A percentile compares a stretch with the other conserved stretches of the same genome.
Evolutionary conservation across 2,329 filamentous ascomycete genomes (phyloP).

Genomic region (Trichoderma simmonsii): DNA sequence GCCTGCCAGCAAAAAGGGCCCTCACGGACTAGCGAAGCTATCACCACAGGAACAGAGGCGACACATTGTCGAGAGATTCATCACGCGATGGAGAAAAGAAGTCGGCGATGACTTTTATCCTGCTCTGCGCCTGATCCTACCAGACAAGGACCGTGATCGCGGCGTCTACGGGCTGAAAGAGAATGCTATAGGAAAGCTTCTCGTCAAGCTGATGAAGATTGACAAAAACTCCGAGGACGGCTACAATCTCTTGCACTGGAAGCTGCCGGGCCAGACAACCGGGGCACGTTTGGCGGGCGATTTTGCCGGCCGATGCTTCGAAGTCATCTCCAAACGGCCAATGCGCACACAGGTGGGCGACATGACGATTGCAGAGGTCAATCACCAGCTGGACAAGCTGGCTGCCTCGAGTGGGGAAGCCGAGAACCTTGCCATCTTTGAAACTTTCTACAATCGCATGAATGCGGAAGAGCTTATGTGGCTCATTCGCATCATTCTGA

Average conservation of each 20-base stretch:
- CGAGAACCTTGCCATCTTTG: conserved; percentile 78
- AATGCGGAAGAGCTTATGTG: conserved; percentile 90
- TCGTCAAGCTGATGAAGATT: conserved; percentile 92
- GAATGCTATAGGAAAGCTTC: conserved; percentile 79
- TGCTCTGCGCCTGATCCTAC: conserved; percentile 84
- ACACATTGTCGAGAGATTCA: conserved; percentile 81
- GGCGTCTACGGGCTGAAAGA: conserved; percentile 95
- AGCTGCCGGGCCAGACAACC: conserved; percentile 69
- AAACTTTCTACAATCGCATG: conserved; percentile 85
- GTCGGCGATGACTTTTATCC: conserved; percentile 93
- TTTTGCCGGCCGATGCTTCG: conserved; percentile 85
- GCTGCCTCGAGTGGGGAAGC: conserved; percentile 73
- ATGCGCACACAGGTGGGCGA: conserved; percentile 70
- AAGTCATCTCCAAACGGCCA: conserved; percentile 79
- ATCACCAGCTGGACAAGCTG: conserved; percentile 76
- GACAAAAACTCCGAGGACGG: conserved; percentile 87
- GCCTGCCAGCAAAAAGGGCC: conserved; percentile 55
- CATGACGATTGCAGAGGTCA: conserved; percentile 87
- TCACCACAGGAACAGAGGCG: conserved; percentile 75
- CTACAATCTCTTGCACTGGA: conserved; percentile 85
- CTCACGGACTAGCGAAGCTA: conserved; percentile 55
- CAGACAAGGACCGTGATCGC: conserved; percentile 87
- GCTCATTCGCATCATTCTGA: conserved; percentile 89
- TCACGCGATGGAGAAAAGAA: conserved; percentile 79
- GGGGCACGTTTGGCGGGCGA: conserved; percentile 74